phyloP scores from a whole-genome alignment of 441 rosid genomes.

The Pelargonium fulgidum region DNA sequence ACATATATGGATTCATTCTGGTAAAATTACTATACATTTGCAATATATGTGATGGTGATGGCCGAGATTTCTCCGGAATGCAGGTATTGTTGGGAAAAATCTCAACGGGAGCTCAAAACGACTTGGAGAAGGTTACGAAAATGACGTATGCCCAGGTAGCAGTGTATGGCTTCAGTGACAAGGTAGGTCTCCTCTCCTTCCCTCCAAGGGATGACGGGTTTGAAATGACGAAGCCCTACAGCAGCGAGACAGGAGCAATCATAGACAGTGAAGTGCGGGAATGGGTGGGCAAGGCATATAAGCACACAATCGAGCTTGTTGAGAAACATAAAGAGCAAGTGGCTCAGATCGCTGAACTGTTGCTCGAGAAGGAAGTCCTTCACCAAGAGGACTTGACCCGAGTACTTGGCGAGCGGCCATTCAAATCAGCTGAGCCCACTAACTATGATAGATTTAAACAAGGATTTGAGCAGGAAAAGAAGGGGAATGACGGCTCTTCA shows the following conservation, averaged over 20 bases:
- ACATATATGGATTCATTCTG: not conserved
- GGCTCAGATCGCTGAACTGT: slow-evolving; percentile 54
- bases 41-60: not conserved
- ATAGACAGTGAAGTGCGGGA: slow-evolving; percentile 61
- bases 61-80: not conserved
- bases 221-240: slow-evolving; percentile 61
- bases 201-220: slow-evolving; percentile 52
- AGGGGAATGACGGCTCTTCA: slow-evolving; percentile 40
- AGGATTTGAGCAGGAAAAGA: slow-evolving; percentile 43
- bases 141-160: slow-evolving; percentile 78
- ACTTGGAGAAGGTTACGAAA: slow-evolving; percentile 66
- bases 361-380: slow-evolving; percentile 60
- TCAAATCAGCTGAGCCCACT: slow-evolving; percentile 39
- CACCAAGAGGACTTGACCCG: slow-evolving; percentile 56
- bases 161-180: slow-evolving; percentile 65
- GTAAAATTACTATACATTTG: not conserved
- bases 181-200: slow-evolving; percentile 67
- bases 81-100: slow-evolving; percentile 65
- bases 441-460: slow-evolving; percentile 58
- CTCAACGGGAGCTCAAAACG: slow-evolving; percentile 71
- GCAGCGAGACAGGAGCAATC: slow-evolving; percentile 62
- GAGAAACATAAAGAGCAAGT: slow-evolving; percentile 53
- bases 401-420: slow-evolving; percentile 66
- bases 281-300: slow-evolving; percentile 57
- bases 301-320: slow-evolving; percentile 39